These are phyloP conservation scores for Erodium trifolium DNA, from an alignment of 441 rosid genomes.

Conservation along the genomic window DNA sequence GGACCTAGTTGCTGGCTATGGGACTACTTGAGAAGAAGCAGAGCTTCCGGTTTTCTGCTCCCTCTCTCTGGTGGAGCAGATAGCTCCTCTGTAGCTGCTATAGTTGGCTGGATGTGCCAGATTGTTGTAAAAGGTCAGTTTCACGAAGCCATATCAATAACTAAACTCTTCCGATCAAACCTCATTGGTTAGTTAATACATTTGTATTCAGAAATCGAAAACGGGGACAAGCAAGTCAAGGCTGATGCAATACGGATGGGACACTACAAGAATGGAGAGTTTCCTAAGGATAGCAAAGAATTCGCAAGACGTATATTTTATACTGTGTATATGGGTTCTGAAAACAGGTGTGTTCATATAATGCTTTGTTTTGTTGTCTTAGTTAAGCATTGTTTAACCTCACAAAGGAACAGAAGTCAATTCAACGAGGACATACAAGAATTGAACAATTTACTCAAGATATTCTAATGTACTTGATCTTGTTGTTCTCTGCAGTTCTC, in stretches of 20 bases:
- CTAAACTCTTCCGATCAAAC: neutral
- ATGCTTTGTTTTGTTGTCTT: too few species aligned
- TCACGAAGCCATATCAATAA: neutral
- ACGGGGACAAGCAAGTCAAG: slow-evolving; percentile 88
- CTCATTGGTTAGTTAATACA: slow-evolving; percentile 9
- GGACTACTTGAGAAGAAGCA: slow-evolving; percentile 96
- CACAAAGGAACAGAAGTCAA: too few species aligned
- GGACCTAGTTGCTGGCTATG: slow-evolving; percentile 98
- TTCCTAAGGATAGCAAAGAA: slow-evolving; percentile 89
- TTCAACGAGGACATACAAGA: too few species aligned
- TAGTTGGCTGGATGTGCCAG: slow-evolving; percentile 99
- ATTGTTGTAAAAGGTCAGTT: slow-evolving; percentile 76
- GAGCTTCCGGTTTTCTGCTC: slow-evolving; percentile 94
- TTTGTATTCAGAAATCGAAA: slow-evolving; percentile 55
- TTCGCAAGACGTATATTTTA: slow-evolving; percentile 85
- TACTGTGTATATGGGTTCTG: slow-evolving; percentile 92
- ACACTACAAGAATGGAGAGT: slow-evolving; percentile 52
- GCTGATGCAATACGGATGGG: slow-evolving; percentile 88
- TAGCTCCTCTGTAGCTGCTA: slow-evolving; percentile 96
- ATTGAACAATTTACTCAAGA: neutral
- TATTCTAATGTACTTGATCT: too few species aligned
- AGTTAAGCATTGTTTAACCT: too few species aligned
- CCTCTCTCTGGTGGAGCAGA: slow-evolving; percentile 99
- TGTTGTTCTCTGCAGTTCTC: slow-evolving; percentile 46
- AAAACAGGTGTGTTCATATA: slow-evolving; percentile 61